Conservation (phyloP, 2,329 filamentous ascomycete genomes). For the Orbilia oligospora region DNA sequence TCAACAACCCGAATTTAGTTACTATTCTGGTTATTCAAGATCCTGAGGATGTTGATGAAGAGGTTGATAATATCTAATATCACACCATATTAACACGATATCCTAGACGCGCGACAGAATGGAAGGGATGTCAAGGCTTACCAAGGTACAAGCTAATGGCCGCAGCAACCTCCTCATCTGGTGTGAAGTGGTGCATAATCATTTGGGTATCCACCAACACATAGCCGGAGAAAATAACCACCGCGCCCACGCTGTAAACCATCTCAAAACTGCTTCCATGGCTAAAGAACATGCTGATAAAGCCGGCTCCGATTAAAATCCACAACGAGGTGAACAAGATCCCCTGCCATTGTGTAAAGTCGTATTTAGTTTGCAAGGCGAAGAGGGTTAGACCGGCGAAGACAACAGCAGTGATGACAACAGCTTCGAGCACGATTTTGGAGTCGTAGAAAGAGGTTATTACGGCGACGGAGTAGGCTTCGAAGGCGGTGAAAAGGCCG, state of each 20-base stretch:
- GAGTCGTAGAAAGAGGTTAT: constrained; percentile 88
- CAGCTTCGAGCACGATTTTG: constrained; percentile 87
- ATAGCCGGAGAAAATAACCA: constrained; percentile 92
- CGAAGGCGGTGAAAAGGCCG: constrained; percentile 86
- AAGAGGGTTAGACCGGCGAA: constrained; percentile 86
- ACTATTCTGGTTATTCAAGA: constrained; percentile 95
- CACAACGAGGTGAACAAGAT: constrained; percentile 93
- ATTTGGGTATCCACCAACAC: constrained; percentile 97
- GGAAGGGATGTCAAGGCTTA: constrained; percentile 24
- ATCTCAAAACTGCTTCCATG: constrained; percentile 85
- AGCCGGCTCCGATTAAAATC: constrained; percentile 91
- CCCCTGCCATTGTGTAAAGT: constrained; percentile 97
- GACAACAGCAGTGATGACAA: constrained; percentile 87
- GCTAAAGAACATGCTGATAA: constrained; percentile 89
- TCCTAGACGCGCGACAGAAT: neutral
- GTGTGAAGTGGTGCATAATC: constrained; percentile 94
- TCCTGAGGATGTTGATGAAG: constrained; percentile 94
- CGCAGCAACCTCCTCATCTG: constrained; percentile 97
- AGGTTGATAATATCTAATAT: constrained; percentile 87
- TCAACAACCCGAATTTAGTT: constrained; percentile 73
- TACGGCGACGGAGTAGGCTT: constrained; percentile 93
- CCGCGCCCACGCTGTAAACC: constrained; percentile 83
- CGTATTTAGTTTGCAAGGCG: constrained; percentile 97
- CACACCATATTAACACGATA: neutral
- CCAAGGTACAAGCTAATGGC: constrained; percentile 90